Evolutionary conservation across 805 yeast genomes (phyloP).

Genomic region (Candida broadrunensis): DNA sequence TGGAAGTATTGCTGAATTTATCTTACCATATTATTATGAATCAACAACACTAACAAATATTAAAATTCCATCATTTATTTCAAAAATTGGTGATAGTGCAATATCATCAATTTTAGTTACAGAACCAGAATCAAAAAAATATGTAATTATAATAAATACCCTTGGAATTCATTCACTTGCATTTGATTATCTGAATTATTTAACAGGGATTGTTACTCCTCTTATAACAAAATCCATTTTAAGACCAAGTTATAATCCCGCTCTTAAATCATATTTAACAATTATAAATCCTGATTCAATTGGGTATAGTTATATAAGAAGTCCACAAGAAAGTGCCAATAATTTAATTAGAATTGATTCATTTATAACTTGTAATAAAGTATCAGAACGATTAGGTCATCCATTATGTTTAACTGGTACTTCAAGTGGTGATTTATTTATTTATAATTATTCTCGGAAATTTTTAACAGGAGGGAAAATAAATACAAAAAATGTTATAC

Average conservation of each 20-base stretch:
- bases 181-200: slow-evolving; percentile 23
- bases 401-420: slow-evolving; percentile 35
- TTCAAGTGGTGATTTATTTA: slow-evolving; percentile 32
- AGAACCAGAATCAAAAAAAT: slow-evolving; percentile 16
- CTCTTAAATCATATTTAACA: slow-evolving; percentile 22
- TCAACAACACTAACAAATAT: background rate
- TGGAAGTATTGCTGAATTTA: slow-evolving; percentile 61
- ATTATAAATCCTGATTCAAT: slow-evolving; percentile 27
- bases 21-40: slow-evolving; percentile 26
- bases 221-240: slow-evolving; percentile 19
- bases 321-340: slow-evolving; percentile 33
- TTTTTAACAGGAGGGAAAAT: slow-evolving; percentile 30
- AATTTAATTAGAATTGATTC: slow-evolving; percentile 29
- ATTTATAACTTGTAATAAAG: slow-evolving; percentile 23
- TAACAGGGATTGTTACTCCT: slow-evolving; percentile 23
- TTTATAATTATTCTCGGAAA: slow-evolving; percentile 38
- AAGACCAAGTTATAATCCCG: slow-evolving; percentile 27
- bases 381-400: slow-evolving; percentile 32
- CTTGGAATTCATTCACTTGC: slow-evolving; percentile 23
- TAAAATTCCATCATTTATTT: slow-evolving; percentile 28
- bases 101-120: slow-evolving; percentile 25
- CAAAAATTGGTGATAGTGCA: slow-evolving; percentile 29
- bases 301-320: slow-evolving; percentile 25
- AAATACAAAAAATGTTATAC: slow-evolving; percentile 35
- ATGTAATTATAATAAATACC: slow-evolving; percentile 26